Base-by-base conservation (phyloP, 176 grass and related monocot genomes). In the Stipa capillata region DNA sequence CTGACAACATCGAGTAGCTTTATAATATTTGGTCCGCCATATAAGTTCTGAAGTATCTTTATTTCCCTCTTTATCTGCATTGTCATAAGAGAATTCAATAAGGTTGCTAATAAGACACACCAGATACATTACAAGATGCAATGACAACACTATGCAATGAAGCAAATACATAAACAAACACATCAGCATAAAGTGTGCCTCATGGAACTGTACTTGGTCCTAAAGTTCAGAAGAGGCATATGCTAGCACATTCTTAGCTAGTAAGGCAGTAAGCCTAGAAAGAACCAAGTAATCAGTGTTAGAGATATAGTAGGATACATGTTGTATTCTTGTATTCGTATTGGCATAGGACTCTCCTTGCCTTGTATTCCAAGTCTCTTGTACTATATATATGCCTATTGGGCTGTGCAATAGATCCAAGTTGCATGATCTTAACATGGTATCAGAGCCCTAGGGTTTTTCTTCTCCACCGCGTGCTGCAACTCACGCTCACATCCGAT, bases 41-140 rank as follows among this genome's bases (percentile, higher is more conserved):
- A 93, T 85, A 99, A 88, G 88, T 99, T 99, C 39, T 99, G 92
- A 74, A 95, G 88, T 90, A 99, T 95, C 86, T 93, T 99, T 89
- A 99, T 87, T 92, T 99, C 92, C 79, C 96, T 93, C 90, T 93
- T 99, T 82, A 99, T 95, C 92, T 99, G 85, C 21, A 64, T 72
- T n/a, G 80, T 43, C 53, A 71, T 42, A 83, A 72, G n/a, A 71
- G 37, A 72, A 33, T 23, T 45, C 42, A 68, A 27, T 48, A 70
- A 43, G 27, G 47, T 67, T 69, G 24, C 18, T 59, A 82, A 23
- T 17, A 74, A 42, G 37, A 40, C 65, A 55, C 7, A 47, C 2
- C 32, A 84, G 77, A 65, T 45, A 25, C 2, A 47, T 7, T 17
- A 81, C 43, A 72, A 72, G n/a, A 81, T 72, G 29, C 20, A 35